phyloP scores from a whole-genome alignment of 495 filamentous ascomycete species.

The Paragyromitra xinjiangensis region DNA sequence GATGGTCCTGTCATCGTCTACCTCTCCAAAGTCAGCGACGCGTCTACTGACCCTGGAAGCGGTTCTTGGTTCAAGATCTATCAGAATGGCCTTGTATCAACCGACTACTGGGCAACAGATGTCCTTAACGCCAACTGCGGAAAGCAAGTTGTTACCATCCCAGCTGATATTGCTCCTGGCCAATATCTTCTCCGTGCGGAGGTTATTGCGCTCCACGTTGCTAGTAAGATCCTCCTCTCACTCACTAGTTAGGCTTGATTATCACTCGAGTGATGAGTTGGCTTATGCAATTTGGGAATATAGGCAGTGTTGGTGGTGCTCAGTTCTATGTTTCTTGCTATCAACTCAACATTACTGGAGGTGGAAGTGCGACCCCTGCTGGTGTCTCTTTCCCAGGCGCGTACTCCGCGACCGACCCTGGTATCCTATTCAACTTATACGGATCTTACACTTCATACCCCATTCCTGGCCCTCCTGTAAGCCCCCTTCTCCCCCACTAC shows the following conservation, averaged over 20 bases:
- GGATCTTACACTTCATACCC: constrained; percentile 58
- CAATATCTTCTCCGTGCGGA: constrained; percentile 67
- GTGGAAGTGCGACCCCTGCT: constrained; percentile 51
- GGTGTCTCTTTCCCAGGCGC: constrained; percentile 63
- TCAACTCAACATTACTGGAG: constrained; percentile 58
- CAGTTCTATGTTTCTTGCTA: constrained; percentile 67
- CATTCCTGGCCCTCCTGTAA: constrained; percentile 66
- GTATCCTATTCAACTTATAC: constrained; percentile 63
- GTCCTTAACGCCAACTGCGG: constrained; percentile 65
- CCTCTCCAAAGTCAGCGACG: constrained; percentile 65
- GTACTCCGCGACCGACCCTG: constrained; percentile 61
- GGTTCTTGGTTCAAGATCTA: constrained; percentile 65
- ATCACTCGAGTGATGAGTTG: not conserved
- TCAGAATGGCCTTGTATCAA: constrained; percentile 59
- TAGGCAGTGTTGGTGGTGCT: constrained; percentile 55
- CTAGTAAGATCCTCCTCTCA: constrained; percentile 36
- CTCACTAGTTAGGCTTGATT: not conserved
- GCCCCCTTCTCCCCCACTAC: not conserved
- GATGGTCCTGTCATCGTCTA: constrained; percentile 66
- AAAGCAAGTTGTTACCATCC: constrained; percentile 62
- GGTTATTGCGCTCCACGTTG: constrained; percentile 64
- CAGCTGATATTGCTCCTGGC: constrained; percentile 62
- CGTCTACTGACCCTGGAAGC: constrained; percentile 60
- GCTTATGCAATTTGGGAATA: not conserved
- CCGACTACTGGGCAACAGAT: constrained; percentile 61